Base-by-base conservation (phyloP, 345 rosid genomes). In the Capsella bursapastoris region DNA sequence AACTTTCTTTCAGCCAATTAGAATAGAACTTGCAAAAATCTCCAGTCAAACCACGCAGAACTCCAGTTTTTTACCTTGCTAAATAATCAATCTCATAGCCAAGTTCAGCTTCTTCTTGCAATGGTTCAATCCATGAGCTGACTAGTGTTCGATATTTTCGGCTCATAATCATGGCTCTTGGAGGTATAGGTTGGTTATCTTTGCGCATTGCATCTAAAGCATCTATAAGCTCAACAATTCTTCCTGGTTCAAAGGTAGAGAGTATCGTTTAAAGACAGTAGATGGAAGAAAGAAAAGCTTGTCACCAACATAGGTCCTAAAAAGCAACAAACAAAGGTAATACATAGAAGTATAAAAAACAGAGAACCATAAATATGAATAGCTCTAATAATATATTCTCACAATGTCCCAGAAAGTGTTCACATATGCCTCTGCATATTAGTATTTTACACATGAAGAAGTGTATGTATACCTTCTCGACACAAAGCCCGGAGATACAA, bases 111-210 rank as follows among this genome's bases (percentile, higher is more conserved):
- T 94, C 98, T 79, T 91, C 96, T 82, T 90, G 93, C 64, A 91
- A 81, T 75, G 98, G 98, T 79, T 94, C 96, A 57, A 94, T 94
- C 98, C 98, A 94, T 3, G 96, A 94, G 86, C 98, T 94, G 80
- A 90, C 97, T 75, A 91, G 71, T 44, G 98, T 87, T 29, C 96
- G 89, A 70, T 94, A 94, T 76, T 91, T 94, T 87, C 90, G 88
- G 84, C 90, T 91, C 82, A 91, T 78, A 69, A 91, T 88, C 98
- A 90, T 94, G 73, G 95, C 97, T 79, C 97, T 82, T 47, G 91
- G 86, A 69, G 98, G 93, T 74, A 94, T 88, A 44, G 87, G 84
- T 83, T 87, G 95, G 73, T 82, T 83, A 83, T 94, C 95, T 84
- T 82, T 87, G 67, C 72, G 86, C 96, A 94, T 88, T 45, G 92